Base-by-base conservation (phyloP, 148 eudicot genomes). In the Nepenthes gracilis region DNA sequence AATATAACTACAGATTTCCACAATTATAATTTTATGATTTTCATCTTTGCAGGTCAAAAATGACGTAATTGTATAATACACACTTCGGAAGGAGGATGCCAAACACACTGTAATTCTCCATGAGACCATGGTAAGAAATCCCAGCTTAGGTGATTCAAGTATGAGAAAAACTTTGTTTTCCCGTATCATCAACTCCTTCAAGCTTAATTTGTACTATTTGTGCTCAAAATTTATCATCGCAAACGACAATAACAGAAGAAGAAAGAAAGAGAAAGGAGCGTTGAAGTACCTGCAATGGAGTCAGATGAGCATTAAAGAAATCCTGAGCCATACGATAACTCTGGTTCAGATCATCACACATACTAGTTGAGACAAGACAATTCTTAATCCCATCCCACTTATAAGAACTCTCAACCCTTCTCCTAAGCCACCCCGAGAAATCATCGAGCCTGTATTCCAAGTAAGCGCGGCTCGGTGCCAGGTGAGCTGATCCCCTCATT, bases 301-400 rank as follows among this genome's bases (percentile, higher is more conserved):
- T 74, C 63, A 87, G 75, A n/a, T 76, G 96, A 38, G 93, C 84
- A 77, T 69, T 73, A 59, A 91, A 91, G 67, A 91, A 91, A 73
- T 81, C 89, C 58, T 72, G 85, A 78, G 97, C 93, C 66, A 71
- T 67, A 4, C 72, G 65, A 62, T 83, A 91, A 59, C 85, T 81
- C 73, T 85, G 87, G 55, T 85, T 91, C 77, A 91, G 55, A 57
- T 83, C 87, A 43, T 82, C 72, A 67, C 97, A 91, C 79, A 68
- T 69, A 40, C 81, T 78, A 10, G 90, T 75, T 1, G 81, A 74
- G 67, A 86, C 80, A 58, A 91, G 75, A 58, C 96, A 91, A 33
- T 36, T 72, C 58, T 77, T 81, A n/a, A 91, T 83, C 63, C 75
- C 57, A 54, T 77, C 88, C 97, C 97, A 91, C 74, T 91, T 87